phyloP scores from a whole-genome alignment of 768 basidiomycete species.

The Naganishia kalamii region DNA sequence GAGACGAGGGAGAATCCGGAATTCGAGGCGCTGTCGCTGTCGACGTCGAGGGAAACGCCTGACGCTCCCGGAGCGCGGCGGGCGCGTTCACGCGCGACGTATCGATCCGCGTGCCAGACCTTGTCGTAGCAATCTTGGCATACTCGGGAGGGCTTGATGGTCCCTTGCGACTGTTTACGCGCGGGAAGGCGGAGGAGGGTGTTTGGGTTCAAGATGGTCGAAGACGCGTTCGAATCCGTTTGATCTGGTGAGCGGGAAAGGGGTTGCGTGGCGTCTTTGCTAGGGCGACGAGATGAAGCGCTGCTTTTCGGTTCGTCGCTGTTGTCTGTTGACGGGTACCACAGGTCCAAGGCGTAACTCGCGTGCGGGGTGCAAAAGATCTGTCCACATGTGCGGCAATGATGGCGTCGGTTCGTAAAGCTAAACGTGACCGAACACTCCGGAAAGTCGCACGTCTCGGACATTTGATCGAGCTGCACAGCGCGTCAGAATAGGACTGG shows the following conservation, averaged over 20 bases:
- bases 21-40: constrained; percentile 11
- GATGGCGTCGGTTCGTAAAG: constrained; percentile 21
- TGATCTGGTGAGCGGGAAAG: background rate
- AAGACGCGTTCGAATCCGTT: background rate
- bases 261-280: background rate
- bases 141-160: constrained; percentile 13
- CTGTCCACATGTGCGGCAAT: constrained; percentile 24
- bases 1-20: constrained; percentile 13
- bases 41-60: background rate
- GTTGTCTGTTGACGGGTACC: constrained; percentile 11
- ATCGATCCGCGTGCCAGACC: constrained; percentile 8
- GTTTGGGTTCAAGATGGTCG: background rate
- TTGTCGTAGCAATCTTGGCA: constrained; percentile 16
- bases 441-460: constrained; percentile 16
- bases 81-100: background rate
- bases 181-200: background rate
- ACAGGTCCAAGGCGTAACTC: constrained; percentile 7
- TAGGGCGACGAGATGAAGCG: background rate
- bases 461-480: constrained; percentile 11
- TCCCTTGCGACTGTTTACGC: background rate
- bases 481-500: background rate
- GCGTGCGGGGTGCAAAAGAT: constrained; percentile 22
- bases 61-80: background rate
- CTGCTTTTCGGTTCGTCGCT: background rate
- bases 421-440: constrained; percentile 13